These are phyloP conservation scores for Chrysanthemum makinoi DNA, from an alignment of 129 eudicot genomes.

Conservation along the genomic window DNA sequence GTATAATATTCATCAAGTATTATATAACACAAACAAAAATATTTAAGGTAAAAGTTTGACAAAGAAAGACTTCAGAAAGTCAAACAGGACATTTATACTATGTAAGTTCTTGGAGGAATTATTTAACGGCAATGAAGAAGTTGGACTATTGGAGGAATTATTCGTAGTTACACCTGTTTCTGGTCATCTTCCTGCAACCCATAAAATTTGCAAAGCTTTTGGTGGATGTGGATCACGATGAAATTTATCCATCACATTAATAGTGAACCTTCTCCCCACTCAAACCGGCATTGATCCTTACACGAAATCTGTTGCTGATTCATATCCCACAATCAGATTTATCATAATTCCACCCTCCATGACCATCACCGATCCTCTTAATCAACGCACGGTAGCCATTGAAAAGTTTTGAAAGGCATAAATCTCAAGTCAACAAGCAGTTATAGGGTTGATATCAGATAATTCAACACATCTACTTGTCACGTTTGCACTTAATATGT, in stretches of 20 bases:
- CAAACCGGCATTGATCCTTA: not conserved
- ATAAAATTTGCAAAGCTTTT: constrained; percentile 30
- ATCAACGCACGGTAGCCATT: not conserved
- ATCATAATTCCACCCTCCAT: constrained; percentile 9
- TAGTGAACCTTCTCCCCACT: constrained; percentile 12
- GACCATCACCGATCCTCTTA: not conserved
- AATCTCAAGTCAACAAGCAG: constrained; percentile 7
- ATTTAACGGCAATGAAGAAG: constrained; percentile 12
- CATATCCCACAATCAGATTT: constrained; percentile 18
- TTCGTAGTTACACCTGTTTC: constrained; percentile 23
- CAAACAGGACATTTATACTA: no score
- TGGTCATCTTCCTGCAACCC: constrained; percentile 26
- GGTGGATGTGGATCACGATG: constrained; percentile 10
- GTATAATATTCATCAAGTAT: no score
- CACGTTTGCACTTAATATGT: constrained; percentile 30
- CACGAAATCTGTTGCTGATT: constrained; percentile 8
- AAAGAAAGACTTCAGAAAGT: no score
- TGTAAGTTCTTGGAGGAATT: no score
- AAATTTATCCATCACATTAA: constrained; percentile 29
- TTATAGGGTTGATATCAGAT: not conserved
- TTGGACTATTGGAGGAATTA: not conserved
- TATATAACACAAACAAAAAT: no score
- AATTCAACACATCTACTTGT: constrained; percentile 22
- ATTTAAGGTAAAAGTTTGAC: no score
- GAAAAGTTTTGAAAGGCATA: constrained; percentile 16